Base-by-base conservation (phyloP, 805 yeast species). In the Saccharomycopsis sp. region DNA sequence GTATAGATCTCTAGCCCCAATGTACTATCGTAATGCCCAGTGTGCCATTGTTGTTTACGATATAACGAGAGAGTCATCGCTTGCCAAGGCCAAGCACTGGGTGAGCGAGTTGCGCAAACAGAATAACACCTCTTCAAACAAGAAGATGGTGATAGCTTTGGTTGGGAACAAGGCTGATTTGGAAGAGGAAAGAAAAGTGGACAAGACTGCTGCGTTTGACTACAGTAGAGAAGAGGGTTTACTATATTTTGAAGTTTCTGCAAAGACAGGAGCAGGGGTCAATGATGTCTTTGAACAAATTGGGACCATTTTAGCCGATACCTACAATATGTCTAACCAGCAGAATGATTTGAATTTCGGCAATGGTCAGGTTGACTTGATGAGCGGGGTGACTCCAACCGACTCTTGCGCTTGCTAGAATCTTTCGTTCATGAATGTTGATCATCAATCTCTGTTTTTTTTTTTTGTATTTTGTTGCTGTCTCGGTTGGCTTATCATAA, bases 151-250 rank as follows among this genome's bases (percentile, higher is more conserved):
- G 18, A 77, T 81, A 46, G 73, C 80, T 6, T 59, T 82, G 30
- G 84, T 79, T n/a, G 94, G 88, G n/a, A 82, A 82, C 55, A 82
- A 82, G 54, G 51, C 68, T 1, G 94, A 82, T 61, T 62, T 82
- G 49, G 35, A 40, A 13, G 61, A 59, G 3, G 67, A 69, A 26
- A 64, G 87, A 48, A 57, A 62, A 34, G 67, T 73, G 6, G 52
- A 56, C 3, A 55, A 50, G 23, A 67, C 61, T 10, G 64, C 63
- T 18, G 83, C 84, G 0, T 60, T 62, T 50, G 64, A 70, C 25
- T 78, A 76, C 52, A 76, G 78, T 2, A 62, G 61, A 39, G 80
- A 74, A 43, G 68, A 69, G 42, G 64, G 62, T 5, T 55, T 75
- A 27, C 44, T 71, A 20, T 73, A 69, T 53, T 64, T 64, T 43